Base-by-base conservation (phyloP, 2,329 filamentous ascomycete genomes). In the Hypoxylon sp. region DNA sequence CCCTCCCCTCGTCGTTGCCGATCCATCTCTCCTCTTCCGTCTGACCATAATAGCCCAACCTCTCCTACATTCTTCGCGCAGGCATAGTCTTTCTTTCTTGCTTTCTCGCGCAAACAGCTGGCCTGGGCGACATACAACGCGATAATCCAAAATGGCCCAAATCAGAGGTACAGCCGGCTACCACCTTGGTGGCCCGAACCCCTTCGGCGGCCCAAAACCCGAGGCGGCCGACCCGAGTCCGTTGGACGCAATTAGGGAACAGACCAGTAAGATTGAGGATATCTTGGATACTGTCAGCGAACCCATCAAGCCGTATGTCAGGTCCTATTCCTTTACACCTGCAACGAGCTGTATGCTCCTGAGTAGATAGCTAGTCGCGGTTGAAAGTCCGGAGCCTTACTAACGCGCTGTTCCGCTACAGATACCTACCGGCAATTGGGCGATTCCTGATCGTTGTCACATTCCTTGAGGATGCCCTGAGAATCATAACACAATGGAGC, bases 181-280 rank as follows among this genome's bases (percentile, higher is more conserved):
- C 82, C 92, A 94, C 81, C 87, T 96, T 78, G 90, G 90, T 75
- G 87, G 89, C 78, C 88, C 89, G 75, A 89, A 88, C 76, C 87
- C 89, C 69, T 94, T 93, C 74, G 89, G 87, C 69, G 87, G 85
- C 49, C 84, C 84, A 64, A 84, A 82, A 74, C 83, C 81, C 71
- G 86, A 91, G 71, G 87, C 84, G 63, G 87, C 85, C 76, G 90
- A 93, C 74, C 87, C 90, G 50, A 93, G 88, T 79, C 89, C 91
- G 61, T 87, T 99, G 72, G 96, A 97, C 79, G 87, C 93, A 74
- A 93, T 99, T 77, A 87, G 96, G 70, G 89, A 93, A 79, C 94
- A 98, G 81, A 99, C 96, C 53, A 97, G 92, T 90, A 98, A 97
- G 86, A 95, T 99, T 71, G 96, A 99, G 83, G 96, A 99, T 78